phyloP scores from a whole-genome alignment of 2,329 filamentous ascomycete species.

The Neoascochyta sp. region DNA sequence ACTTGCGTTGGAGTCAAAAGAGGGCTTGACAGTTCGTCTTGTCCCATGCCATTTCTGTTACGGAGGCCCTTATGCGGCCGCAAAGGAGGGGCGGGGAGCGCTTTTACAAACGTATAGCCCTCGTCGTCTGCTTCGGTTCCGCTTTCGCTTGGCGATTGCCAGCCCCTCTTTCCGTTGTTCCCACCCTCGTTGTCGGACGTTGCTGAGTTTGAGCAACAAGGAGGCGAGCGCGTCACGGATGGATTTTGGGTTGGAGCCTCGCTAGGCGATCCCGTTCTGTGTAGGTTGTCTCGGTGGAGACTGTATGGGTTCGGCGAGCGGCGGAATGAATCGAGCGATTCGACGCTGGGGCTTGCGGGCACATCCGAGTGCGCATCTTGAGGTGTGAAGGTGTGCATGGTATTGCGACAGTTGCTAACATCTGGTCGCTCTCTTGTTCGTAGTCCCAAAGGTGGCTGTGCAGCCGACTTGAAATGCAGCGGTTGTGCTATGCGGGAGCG shows the following conservation, averaged over 20 bases:
- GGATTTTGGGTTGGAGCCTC: constrained; percentile 16
- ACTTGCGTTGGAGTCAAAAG: constrained; percentile 48
- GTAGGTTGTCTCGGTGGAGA: constrained; percentile 28
- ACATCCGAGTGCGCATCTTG: constrained; percentile 17
- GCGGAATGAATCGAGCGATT: constrained; percentile 34
- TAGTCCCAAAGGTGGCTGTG: too few species aligned
- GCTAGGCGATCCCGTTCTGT: constrained; percentile 14
- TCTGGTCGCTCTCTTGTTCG: too few species aligned
- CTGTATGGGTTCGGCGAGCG: constrained; percentile 41
- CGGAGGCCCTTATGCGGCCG: constrained; percentile 74
- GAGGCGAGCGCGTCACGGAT: constrained; percentile 12
- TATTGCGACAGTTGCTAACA: too few species aligned
- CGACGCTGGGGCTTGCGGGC: constrained; percentile 19
- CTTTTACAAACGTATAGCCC: constrained; percentile 69
- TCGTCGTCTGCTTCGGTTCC: constrained; percentile 96
- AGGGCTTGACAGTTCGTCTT: constrained; percentile 36
- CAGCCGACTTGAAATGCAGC: too few species aligned
- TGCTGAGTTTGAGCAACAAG: constrained; percentile 14
- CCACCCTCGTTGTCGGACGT: constrained; percentile 26
- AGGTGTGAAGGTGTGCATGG: too few species aligned
- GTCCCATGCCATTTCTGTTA: constrained; percentile 43
- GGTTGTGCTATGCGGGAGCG: too few species aligned
- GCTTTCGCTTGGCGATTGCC: constrained; percentile 67
- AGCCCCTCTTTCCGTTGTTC: constrained; percentile 24
- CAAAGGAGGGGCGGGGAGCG: constrained; percentile 73